Evolutionary conservation across 2,329 filamentous ascomycete genomes (phyloP).

Genomic region (Stachybotrys chartarum): DNA sequence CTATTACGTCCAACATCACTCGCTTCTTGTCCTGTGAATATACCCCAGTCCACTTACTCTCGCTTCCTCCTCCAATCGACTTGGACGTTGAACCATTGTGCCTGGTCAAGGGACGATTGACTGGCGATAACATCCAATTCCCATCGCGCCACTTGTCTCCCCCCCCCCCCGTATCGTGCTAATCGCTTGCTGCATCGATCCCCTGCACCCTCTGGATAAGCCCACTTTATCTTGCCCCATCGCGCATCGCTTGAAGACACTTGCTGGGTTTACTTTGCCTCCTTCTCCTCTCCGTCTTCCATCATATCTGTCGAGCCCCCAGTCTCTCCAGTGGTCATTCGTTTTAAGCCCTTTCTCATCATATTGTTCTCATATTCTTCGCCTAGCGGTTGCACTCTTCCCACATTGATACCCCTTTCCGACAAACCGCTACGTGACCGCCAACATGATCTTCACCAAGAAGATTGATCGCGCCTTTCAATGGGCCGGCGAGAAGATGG

Average conservation of each 20-base stretch:
- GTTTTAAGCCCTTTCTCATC: neutral
- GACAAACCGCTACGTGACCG: neutral
- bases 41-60: neutral
- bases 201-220: neutral
- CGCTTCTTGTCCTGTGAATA: neutral
- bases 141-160: neutral
- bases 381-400: neutral
- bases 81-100: neutral
- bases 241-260: neutral
- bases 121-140: neutral
- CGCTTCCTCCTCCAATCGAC: neutral
- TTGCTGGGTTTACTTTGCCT: neutral
- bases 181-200: neutral
- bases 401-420: neutral
- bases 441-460: conserved; percentile 57
- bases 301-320: neutral
- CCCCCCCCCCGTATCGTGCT: neutral
- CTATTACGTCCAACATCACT: neutral
- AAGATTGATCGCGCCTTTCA: conserved; percentile 94
- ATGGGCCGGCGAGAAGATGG: conserved; percentile 98
- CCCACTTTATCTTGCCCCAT: neutral
- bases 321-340: neutral
- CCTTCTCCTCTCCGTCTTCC: neutral
- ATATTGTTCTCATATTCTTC: neutral
- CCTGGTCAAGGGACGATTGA: neutral